phyloP scores from a whole-genome alignment of 225 moss, liverwort and hornwort genomes.

The Pseudoscleropodium purum region DNA sequence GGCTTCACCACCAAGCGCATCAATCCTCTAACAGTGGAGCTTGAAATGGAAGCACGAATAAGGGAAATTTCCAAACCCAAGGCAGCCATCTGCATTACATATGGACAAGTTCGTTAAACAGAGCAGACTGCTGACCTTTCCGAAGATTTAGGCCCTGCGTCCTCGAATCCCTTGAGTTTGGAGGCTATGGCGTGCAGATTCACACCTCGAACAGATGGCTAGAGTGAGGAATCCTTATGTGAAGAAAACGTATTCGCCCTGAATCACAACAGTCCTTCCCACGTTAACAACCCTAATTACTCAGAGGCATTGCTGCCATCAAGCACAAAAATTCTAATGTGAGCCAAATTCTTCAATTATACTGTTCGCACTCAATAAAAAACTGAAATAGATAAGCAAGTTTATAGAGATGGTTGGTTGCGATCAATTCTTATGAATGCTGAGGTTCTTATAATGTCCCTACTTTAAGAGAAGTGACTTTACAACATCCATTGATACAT shows the following conservation, averaged over 20 bases:
- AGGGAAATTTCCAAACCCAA: not conserved
- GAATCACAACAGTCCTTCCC: not conserved
- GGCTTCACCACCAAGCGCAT: not conserved
- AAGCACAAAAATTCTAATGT: not conserved
- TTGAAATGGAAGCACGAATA: not conserved
- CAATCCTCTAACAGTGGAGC: not conserved
- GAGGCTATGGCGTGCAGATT: not conserved
- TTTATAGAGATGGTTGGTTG: not conserved
- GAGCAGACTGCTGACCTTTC: not conserved
- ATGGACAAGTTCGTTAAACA: not conserved
- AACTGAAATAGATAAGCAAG: not conserved
- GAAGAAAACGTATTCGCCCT: not conserved
- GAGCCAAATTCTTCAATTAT: not conserved
- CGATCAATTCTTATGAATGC: not conserved
- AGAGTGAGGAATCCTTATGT: not conserved
- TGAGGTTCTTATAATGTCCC: not conserved
- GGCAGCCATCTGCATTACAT: not conserved
- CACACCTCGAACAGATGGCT: not conserved
- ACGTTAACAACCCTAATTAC: not conserved
- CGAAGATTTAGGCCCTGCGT: not conserved
- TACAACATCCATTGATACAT: not conserved
- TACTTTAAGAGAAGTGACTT: not conserved
- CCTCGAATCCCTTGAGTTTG: not conserved
- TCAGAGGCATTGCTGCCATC: not conserved
- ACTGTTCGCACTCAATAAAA: not conserved